These are phyloP conservation scores for Vicia villosa DNA, from an alignment of 306 rosid species.

Conservation along the genomic window DNA sequence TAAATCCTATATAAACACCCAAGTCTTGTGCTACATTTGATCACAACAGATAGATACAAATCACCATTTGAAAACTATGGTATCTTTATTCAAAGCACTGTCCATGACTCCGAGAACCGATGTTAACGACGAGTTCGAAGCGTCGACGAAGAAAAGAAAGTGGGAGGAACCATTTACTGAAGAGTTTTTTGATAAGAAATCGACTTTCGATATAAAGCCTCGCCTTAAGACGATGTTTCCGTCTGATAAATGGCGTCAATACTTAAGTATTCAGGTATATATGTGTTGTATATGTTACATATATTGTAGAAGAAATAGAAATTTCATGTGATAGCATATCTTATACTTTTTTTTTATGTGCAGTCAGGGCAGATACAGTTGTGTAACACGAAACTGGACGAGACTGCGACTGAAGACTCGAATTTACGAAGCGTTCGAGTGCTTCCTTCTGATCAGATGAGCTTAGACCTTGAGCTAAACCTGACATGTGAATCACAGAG, in stretches of 20 bases:
- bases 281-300: neutral
- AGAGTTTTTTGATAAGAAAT: slow-evolving; percentile 45
- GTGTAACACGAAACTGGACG: slow-evolving; percentile 56
- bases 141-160: slow-evolving; percentile 67
- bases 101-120: slow-evolving; percentile 49
- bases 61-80: slow-evolving; percentile 47
- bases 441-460: slow-evolving; percentile 41
- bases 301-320: neutral
- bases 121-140: slow-evolving; percentile 50
- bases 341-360: neutral
- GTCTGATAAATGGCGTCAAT: slow-evolving; percentile 70
- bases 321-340: neutral
- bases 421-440: slow-evolving; percentile 46
- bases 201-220: slow-evolving; percentile 53
- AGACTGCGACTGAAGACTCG: slow-evolving; percentile 50
- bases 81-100: slow-evolving; percentile 58
- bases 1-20: slow-evolving; percentile 62
- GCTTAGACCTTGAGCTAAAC: slow-evolving; percentile 87
- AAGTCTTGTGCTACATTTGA: slow-evolving; percentile 37
- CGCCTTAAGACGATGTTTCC: slow-evolving; percentile 65
- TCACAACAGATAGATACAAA: neutral
- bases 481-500: slow-evolving; percentile 59
- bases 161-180: slow-evolving; percentile 48
- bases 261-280: slow-evolving; percentile 74
- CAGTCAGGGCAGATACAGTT: slow-evolving; percentile 86